Evolutionary conservation across 768 basidiomycete species (phyloP), one percentile per base, ranked within the genome.

Genomic region (Flagelloscypha sp.): DNA sequence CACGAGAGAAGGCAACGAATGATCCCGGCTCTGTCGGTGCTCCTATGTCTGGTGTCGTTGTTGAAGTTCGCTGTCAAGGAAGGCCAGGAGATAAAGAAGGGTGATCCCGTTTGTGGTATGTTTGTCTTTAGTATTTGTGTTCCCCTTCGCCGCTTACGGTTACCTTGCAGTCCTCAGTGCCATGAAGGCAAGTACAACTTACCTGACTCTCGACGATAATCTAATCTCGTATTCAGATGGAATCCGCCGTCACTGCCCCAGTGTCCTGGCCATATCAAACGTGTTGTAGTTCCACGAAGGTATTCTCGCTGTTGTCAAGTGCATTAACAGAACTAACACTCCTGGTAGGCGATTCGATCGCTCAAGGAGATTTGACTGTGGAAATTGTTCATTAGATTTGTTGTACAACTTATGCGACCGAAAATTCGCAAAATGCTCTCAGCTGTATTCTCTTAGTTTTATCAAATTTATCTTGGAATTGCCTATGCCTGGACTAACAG

Each of bases 31-130:
- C 87, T n/a, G 84, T 98, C 43, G 95, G 93, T 36, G 89, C 90
- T 33, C 88, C 92, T 3, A 94, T 95, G 90, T 89, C 88, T 38
- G 95, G 93, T 58, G 94, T 98, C 33, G 92, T 98, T 36, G 86
- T 99, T 12, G 95, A 99, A 58, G 92, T 99, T 31, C 73, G 94
- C n/a, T 51, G 93, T 97, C 41, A 94, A 95, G 65, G 95, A 98
- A 59, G 92, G 92, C 16, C 84, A 93, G 40, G 89, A 94, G 54
- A 92, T 99, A 59, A 93, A 84, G 78, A 94, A 92, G 63, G 95
- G 95, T 33, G 95, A 99, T 65, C 92, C 94, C 39, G 66, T 97
- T 45, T 85, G 85, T 59, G 79, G 84, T 85, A 58, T 62, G 81
- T 75, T 27, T 37, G 40, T 45, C 36, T 44, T 42, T 59, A 79